Evolutionary conservation across 441 rosid species (phyloP).

Genomic region (Croton setiger): DNA sequence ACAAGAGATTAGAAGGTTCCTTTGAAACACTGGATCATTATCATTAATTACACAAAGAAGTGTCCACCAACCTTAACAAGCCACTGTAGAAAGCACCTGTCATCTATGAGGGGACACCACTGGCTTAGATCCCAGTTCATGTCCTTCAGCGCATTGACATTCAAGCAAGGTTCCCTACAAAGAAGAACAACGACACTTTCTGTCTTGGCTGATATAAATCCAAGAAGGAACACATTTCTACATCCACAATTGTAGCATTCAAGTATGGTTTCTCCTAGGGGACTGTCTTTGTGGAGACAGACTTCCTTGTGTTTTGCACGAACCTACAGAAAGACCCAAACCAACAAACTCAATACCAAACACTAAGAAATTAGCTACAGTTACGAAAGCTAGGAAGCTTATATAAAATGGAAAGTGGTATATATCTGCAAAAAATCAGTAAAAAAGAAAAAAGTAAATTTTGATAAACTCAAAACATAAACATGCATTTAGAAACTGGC

Average conservation of each 20-base stretch:
- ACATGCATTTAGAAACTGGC: not conserved
- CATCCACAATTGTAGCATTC: conserved; percentile 99
- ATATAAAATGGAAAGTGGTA: not conserved
- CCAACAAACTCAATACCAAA: conserved; percentile 19
- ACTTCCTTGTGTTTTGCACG: conserved; percentile 99
- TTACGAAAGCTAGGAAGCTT: not conserved
- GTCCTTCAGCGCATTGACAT: conserved; percentile 96
- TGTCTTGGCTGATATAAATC: conserved; percentile 95
- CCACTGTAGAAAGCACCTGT: conserved; percentile 98
- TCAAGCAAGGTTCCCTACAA: conserved; percentile 98
- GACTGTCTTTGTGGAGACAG: conserved; percentile 99
- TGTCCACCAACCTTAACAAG: conserved; percentile 80
- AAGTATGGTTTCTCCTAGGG: conserved; percentile 95
- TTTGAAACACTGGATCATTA: conserved; percentile 11
- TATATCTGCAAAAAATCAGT: no score
- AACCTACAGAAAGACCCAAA: conserved; percentile 48
- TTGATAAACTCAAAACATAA: not conserved
- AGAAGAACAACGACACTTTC: conserved; percentile 99
- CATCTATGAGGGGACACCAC: conserved; percentile 99
- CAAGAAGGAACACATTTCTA: conserved; percentile 95
- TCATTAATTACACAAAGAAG: conserved; percentile 1
- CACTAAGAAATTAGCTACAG: not conserved
- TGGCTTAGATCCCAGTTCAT: conserved; percentile 99
- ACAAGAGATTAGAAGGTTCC: conserved; percentile 25
- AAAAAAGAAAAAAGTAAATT: no score